These are phyloP conservation scores for Fusarium sororula DNA, from an alignment of 2,329 filamentous ascomycete genomes.

Conservation along the genomic window DNA sequence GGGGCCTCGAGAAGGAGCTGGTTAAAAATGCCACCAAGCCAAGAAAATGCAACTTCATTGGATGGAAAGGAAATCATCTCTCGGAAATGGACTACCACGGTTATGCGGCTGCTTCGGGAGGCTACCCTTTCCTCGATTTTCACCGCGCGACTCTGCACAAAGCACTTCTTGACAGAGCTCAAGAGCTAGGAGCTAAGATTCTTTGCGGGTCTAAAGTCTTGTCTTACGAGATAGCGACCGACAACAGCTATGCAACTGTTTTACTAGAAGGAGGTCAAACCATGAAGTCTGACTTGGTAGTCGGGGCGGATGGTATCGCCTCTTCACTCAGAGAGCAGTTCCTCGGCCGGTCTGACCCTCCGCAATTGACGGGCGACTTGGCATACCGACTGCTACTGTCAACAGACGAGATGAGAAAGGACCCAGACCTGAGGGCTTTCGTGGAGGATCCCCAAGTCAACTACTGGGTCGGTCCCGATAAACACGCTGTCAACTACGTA, in stretches of 20 bases:
- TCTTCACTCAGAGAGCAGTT: constrained; percentile 3
- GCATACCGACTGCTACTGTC: constrained; percentile 64
- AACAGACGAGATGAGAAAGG: constrained; percentile 55
- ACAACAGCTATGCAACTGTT: not conserved
- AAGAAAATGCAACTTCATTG: constrained; percentile 39
- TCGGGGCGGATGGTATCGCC: not conserved
- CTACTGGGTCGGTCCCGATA: constrained; percentile 63
- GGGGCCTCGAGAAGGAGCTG: constrained; percentile 35
- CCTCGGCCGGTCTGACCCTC: not conserved
- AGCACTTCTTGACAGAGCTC: not conserved
- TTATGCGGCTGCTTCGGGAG: constrained; percentile 31
- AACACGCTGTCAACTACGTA: constrained; percentile 60
- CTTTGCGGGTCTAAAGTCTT: not conserved
- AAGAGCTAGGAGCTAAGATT: not conserved
- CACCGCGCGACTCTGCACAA: constrained; percentile 41
- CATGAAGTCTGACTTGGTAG: not conserved
- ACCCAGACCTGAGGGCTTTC: constrained; percentile 55
- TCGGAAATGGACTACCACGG: constrained; percentile 38
- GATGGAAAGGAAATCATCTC: constrained; percentile 40
- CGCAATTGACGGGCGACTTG: constrained; percentile 59
- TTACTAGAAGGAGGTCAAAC: not conserved
- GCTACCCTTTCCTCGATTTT: constrained; percentile 56
- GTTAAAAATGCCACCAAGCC: constrained; percentile 34
- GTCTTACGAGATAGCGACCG: not conserved
- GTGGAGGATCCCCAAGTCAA: constrained; percentile 59